These are phyloP conservation scores for Penicillium paneum DNA, from an alignment of 2,329 filamentous ascomycete species.

Conservation along the genomic window DNA sequence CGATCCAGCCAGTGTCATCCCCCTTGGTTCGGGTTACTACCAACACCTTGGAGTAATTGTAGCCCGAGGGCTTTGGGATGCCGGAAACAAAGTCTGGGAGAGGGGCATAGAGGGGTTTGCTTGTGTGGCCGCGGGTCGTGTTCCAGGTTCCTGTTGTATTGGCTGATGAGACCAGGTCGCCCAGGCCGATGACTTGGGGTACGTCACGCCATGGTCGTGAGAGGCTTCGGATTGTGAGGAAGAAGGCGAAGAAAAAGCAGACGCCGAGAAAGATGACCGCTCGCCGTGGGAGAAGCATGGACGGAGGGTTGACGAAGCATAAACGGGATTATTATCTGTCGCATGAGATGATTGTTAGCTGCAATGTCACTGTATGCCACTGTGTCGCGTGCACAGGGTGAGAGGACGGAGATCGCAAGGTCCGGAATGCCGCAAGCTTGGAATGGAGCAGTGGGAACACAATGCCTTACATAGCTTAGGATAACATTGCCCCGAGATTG, in stretches of 20 bases:
- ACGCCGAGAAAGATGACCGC: slow-evolving; percentile 32
- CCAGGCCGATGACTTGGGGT: slow-evolving; percentile 39
- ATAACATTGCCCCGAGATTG: neutral
- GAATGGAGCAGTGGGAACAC: neutral
- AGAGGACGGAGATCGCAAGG: neutral
- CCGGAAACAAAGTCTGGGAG: slow-evolving; percentile 35
- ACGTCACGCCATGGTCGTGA: slow-evolving; percentile 36
- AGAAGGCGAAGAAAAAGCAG: slow-evolving; percentile 30
- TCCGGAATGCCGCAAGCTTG: neutral
- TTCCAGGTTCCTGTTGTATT: slow-evolving; percentile 21
- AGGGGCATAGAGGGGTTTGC: slow-evolving; percentile 25
- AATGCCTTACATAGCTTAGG: slow-evolving; percentile 1
- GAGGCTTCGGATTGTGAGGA: slow-evolving; percentile 29
- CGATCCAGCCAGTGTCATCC: slow-evolving; percentile 57
- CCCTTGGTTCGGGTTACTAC: slow-evolving; percentile 53
- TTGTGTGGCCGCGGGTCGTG: slow-evolving; percentile 12
- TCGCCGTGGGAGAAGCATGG: slow-evolving; percentile 36
- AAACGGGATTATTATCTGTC: slow-evolving; percentile 7
- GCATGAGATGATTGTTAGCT: slow-evolving; percentile 14
- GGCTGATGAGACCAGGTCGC: slow-evolving; percentile 26
- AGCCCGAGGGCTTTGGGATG: slow-evolving; percentile 43
- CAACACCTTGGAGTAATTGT: slow-evolving; percentile 53
- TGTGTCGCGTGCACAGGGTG: neutral
- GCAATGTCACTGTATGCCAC: neutral
- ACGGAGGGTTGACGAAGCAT: slow-evolving; percentile 4